phyloP scores from a whole-genome alignment of 371 early-diverging fungal species.

The Parasitella parasitica region DNA sequence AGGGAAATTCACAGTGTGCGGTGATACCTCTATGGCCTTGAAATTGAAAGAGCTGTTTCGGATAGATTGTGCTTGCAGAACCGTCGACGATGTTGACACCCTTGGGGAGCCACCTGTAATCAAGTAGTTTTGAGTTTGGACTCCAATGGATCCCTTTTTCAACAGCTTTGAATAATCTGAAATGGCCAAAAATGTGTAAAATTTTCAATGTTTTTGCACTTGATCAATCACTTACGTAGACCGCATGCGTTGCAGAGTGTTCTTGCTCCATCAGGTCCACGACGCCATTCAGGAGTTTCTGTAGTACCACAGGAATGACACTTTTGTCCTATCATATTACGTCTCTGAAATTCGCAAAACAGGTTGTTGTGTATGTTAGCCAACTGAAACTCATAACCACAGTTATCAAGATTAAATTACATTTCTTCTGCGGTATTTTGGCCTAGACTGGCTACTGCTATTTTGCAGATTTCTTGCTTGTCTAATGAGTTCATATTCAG shows the following conservation, averaged over 20 bases:
- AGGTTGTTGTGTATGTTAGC: neutral
- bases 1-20: slow-evolving; percentile 10
- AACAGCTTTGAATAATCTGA: slow-evolving; percentile 31
- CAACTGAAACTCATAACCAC: neutral
- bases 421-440: slow-evolving; percentile 38
- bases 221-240: slow-evolving; percentile 46
- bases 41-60: neutral
- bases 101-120: neutral
- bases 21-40: neutral
- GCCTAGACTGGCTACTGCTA: slow-evolving; percentile 6
- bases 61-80: neutral
- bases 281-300: slow-evolving; percentile 72
- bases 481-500: slow-evolving; percentile 40
- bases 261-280: slow-evolving; percentile 67
- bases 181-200: slow-evolving; percentile 4
- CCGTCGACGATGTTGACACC: neutral
- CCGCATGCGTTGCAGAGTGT: slow-evolving; percentile 74
- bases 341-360: slow-evolving; percentile 25
- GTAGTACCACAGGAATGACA: slow-evolving; percentile 63
- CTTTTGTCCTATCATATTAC: slow-evolving; percentile 38
- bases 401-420: slow-evolving; percentile 11
- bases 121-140: slow-evolving; percentile 21
- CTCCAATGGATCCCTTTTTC: slow-evolving; percentile 21
- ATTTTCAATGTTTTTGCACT: neutral
- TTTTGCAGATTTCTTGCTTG: slow-evolving; percentile 35